Evolutionary conservation across 1,284 basidiomycete species (phyloP).

Genomic region (Cryptococcus sp.): DNA sequence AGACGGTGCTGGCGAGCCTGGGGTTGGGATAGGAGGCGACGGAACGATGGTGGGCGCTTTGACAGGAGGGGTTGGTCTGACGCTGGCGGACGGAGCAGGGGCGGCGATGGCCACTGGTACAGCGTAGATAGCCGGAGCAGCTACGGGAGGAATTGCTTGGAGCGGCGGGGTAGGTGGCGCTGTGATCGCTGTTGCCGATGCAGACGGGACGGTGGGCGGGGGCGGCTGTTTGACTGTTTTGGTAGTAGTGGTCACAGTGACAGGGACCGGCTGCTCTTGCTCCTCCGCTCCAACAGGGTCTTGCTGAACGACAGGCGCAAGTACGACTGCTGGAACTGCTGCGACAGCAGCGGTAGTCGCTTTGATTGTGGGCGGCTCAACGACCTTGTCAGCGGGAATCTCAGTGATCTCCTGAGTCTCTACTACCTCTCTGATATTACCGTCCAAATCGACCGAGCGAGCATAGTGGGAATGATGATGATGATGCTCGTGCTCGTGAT

Average conservation of each 20-base stretch:
- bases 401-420: slow-evolving; percentile 3
- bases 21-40: slow-evolving; percentile 8
- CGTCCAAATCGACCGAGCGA: slow-evolving; percentile 15
- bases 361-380: slow-evolving; percentile 9
- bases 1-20: slow-evolving; percentile 26
- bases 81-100: background rate
- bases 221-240: background rate
- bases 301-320: background rate
- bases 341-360: slow-evolving; percentile 4
- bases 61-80: slow-evolving; percentile 10
- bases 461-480: slow-evolving; percentile 28
- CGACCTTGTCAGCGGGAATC: slow-evolving; percentile 3
- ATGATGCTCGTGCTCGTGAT: slow-evolving; percentile 23
- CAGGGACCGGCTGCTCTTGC: slow-evolving; percentile 1
- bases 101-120: slow-evolving; percentile 1
- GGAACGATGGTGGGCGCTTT: slow-evolving; percentile 11
- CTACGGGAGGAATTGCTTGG: background rate
- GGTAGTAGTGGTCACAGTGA: too few relatives aligned
- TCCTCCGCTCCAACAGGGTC: slow-evolving; percentile 2
- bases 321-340: background rate
- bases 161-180: background rate
- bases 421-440: slow-evolving; percentile 6
- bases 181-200: too few relatives aligned
- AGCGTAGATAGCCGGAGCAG: background rate
- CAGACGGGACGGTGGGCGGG: too few relatives aligned